These are phyloP conservation scores for Coprinellus micaceus DNA, from an alignment of 768 basidiomycete species.

Conservation along the genomic window DNA sequence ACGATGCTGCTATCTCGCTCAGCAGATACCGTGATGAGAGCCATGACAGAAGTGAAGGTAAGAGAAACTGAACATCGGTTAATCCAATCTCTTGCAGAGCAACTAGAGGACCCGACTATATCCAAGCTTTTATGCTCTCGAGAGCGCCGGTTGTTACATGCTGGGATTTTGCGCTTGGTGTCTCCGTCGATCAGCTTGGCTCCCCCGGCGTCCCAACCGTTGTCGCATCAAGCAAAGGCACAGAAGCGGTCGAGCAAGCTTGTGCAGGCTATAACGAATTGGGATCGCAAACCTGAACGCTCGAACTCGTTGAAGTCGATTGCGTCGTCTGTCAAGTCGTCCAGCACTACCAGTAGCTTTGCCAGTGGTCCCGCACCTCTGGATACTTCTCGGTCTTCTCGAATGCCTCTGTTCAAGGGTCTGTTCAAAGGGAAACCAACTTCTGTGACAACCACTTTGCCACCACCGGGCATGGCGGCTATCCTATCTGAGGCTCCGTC, in stretches of 20 bases:
- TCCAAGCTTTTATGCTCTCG: constrained; percentile 56
- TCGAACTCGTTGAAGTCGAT: constrained; percentile 37
- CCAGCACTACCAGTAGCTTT: constrained; percentile 11
- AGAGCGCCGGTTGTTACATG: constrained; percentile 70
- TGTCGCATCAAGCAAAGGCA: constrained; percentile 6
- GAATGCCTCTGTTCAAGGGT: constrained; percentile 20
- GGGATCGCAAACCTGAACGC: constrained; percentile 35
- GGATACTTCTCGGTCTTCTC: constrained; percentile 21
- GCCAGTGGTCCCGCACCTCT: not conserved
- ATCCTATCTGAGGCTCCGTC: constrained; percentile 6
- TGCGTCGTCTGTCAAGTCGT: constrained; percentile 15
- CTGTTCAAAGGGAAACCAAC: constrained; percentile 11
- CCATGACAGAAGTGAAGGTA: constrained; percentile 80
- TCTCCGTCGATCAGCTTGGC: constrained; percentile 1
- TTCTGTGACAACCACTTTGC: no score
- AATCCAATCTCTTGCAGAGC: constrained; percentile 55
- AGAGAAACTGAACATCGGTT: constrained; percentile 85
- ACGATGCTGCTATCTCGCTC: constrained; percentile 63
- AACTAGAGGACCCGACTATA: constrained; percentile 58
- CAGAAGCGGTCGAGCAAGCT: constrained; percentile 29
- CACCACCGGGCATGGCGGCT: no score
- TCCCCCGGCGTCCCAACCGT: not conserved
- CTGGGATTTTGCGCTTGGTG: constrained; percentile 55
- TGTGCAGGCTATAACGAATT: constrained; percentile 39
- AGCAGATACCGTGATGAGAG: constrained; percentile 67